These are phyloP conservation scores for Gossypium armourianum DNA, from an alignment of 441 rosid species.

Conservation along the genomic window DNA sequence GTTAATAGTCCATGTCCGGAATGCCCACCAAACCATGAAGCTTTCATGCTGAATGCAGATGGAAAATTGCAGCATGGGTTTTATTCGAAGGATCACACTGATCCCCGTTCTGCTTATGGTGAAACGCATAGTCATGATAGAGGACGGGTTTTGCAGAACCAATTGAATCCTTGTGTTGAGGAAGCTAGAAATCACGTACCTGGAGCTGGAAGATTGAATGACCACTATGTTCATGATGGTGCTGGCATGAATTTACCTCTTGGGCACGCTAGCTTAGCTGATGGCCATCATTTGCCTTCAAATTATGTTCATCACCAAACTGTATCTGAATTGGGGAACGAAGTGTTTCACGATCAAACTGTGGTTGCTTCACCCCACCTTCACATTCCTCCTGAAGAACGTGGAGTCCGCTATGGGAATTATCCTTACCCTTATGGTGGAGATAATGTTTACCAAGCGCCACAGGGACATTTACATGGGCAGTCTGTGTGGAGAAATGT, in stretches of 20 bases:
- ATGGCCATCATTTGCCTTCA: constrained; percentile 40
- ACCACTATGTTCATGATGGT: constrained; percentile 52
- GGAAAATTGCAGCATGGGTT: constrained; percentile 39
- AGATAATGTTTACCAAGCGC: constrained; percentile 37
- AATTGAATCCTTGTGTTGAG: constrained; percentile 46
- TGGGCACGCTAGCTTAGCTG: constrained; percentile 43
- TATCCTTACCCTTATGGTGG: constrained; percentile 49
- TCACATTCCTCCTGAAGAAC: constrained; percentile 47
- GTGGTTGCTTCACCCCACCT: constrained; percentile 31
- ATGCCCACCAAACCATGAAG: constrained; percentile 49
- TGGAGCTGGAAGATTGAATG: constrained; percentile 58
- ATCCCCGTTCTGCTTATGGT: constrained; percentile 32
- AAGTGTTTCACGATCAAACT: constrained; percentile 54
- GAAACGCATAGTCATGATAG: constrained; percentile 59
- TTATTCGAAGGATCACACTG: constrained; percentile 44
- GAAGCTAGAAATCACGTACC: constrained; percentile 49
- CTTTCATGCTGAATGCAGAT: constrained; percentile 46
- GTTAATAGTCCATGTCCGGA: constrained; percentile 40
- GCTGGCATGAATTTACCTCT: constrained; percentile 46
- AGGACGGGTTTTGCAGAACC: constrained; percentile 67
- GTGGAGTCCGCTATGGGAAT: constrained; percentile 43
- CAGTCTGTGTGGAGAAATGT: constrained; percentile 58
- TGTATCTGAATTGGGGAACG: constrained; percentile 52
- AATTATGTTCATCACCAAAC: constrained; percentile 37
- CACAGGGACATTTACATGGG: constrained; percentile 40